Evolutionary conservation across 169 alveolate genomes (phyloP), one percentile per base, ranked within the genome.

Genomic region (Plasmodium vinckei): DNA sequence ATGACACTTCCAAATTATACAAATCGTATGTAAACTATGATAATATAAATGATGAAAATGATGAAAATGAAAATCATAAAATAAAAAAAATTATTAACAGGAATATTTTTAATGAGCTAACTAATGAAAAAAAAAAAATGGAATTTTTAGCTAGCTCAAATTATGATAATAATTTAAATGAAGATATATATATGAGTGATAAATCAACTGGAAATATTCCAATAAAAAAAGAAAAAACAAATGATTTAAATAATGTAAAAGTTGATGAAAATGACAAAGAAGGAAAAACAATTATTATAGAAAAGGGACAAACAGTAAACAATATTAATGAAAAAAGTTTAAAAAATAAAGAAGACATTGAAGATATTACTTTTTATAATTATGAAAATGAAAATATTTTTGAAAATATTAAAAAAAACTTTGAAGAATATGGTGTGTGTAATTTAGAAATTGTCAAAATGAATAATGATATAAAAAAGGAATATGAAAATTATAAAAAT

Each of bases 391-490:
- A 56, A 86, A 13, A 3, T 1, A 53, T 86, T 19, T 68, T 86
- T 59, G 67, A 72, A n/a, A 72, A 86, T 5, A 86, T 86, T 33
- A 17, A 63, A 46, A 57, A 42, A 7, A 56, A 46, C 4, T 86
- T 69, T 64, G 57, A 86, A 69, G 9, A 64, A 6, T 46, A 86
- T 33, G 69, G 33, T 4, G 91, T 86, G 6, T 86, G 91, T 59
- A 86, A 86, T 33, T 57, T 72, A 33, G 44, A 86, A 10, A 23
- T 86, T 15, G 63, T 86, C 0, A 72, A 86, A 23, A 86, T 86
- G 91, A n/a, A 86, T 59, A 49, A 86, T 19, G 17, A 86, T 33
- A 86, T 86, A 46, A 21, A 21, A 9, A 49, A 21, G 9, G 75
- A 69, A 12, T 86, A 86, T 64, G 73, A 68, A 15, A 60, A 23